Evolutionary conservation across 139 green algal species (phyloP), one percentile per base, ranked within the genome.

Genomic region (Coccomyxa sp.): DNA sequence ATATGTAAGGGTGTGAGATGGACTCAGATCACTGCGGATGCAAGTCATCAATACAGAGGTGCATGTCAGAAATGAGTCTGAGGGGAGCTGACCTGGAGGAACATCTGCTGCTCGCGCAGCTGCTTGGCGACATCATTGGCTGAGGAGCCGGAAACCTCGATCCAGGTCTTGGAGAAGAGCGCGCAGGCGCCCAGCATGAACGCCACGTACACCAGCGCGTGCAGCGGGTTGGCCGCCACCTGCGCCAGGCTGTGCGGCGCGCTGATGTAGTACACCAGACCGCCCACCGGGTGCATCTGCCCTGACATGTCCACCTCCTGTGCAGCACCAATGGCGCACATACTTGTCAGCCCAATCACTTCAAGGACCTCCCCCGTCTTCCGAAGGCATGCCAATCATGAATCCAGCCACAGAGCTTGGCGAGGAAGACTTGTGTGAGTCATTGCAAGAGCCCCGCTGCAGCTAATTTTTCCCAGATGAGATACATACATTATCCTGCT

Each of bases 161-260:
- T 99, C 97, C 97, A 99, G 58, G 96, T 99, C 93, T 99, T 99
- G 85, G 96, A 99, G 91, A 99, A 99, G n/a, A 99, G 88, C 10
- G 97, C 97, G 88, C 97, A 99, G 18, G 96, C 96, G 17, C 93
- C 90, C 59, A 99, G 94, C 97, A 99, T 99, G 93, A 99, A 99
- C 67, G 90, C 88, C 15, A 99, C 88, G 88, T 99, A 99, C 90
- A 99, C 97, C 10, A 99, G 58, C 4, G 96, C 95, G 87, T 99
- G 97, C 84, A 99, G 85, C 13, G 97, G 97, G 90, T 99, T 96
- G 76, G 90, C 88, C 25, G 97, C 95, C 68, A 98, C 89, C 68
- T 98, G 95, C 11, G 87, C 85, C 32, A 99, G 88, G 82, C 86
- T 93, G 78, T 87, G 82, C 0, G 97, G 97, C 17, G 97, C 94